Evolutionary conservation across 2,329 filamentous ascomycete genomes (phyloP).

Genomic region (Alternaria alternata): DNA sequence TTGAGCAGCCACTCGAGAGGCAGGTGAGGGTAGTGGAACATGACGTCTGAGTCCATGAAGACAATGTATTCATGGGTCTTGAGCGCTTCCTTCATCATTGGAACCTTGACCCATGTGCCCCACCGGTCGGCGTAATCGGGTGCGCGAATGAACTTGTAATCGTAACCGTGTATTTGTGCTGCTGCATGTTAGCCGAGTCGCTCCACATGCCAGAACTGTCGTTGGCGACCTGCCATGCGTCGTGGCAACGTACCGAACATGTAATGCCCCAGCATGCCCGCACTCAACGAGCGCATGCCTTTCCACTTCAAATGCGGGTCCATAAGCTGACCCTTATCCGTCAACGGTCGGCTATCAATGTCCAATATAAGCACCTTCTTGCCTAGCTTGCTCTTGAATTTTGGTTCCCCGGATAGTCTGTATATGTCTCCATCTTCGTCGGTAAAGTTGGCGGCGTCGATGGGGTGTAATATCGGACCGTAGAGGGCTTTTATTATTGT

Average conservation of each 20-base stretch:
- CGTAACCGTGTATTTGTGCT: slow-evolving; percentile 59
- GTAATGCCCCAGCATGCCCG: slow-evolving; percentile 51
- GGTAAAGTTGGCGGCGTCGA: slow-evolving; percentile 48
- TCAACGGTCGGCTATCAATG: slow-evolving; percentile 49
- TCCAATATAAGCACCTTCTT: slow-evolving; percentile 50
- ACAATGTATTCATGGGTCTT: slow-evolving; percentile 55
- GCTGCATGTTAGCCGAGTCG: slow-evolving; percentile 21
- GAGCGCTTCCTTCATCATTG: slow-evolving; percentile 54
- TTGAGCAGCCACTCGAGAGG: slow-evolving; percentile 62
- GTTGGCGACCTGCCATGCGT: background rate
- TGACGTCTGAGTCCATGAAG: slow-evolving; percentile 61
- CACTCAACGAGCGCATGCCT: slow-evolving; percentile 47
- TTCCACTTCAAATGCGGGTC: slow-evolving; percentile 49
- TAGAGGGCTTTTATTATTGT: slow-evolving; percentile 51
- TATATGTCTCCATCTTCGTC: slow-evolving; percentile 50
- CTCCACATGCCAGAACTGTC: background rate
- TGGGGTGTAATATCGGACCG: slow-evolving; percentile 45
- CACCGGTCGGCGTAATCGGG: slow-evolving; percentile 53
- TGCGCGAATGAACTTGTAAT: slow-evolving; percentile 59
- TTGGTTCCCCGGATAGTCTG: slow-evolving; percentile 40
- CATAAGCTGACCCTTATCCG: slow-evolving; percentile 47
- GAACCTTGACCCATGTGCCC: slow-evolving; percentile 61
- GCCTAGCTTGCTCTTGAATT: slow-evolving; percentile 47
- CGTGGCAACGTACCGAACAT: slow-evolving; percentile 41
- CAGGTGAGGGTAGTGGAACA: slow-evolving; percentile 57